Base-by-base conservation (phyloP, 2,329 filamentous ascomycete genomes). In the Hirsutella thompsonii region DNA sequence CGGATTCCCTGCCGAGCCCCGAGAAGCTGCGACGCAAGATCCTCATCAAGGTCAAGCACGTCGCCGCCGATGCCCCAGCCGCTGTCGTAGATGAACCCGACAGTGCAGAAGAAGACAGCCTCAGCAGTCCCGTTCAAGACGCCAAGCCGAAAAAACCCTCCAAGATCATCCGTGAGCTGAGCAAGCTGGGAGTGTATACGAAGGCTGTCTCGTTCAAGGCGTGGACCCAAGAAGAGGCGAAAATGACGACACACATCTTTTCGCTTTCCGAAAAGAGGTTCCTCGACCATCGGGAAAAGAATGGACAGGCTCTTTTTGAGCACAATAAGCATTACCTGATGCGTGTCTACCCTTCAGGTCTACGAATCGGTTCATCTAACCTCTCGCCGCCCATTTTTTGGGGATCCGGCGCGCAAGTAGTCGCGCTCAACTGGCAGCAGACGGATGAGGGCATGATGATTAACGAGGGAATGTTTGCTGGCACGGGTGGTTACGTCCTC, bases 361-460 rank as follows among this genome's bases (percentile, higher is more conserved):
- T 88, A 43, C 78, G 89, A 6, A 79, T 95, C 40, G 72, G 76
- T 45, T 94, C 86, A 0, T 92, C 85, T 1, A 96, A 95, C 55
- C 69, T 93, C 11, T 86, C 94, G 50, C 88, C 90, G 4, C 75
- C 79, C 1, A 71, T 81, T 3, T 92, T 89, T 60, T 95, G 89
- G 89, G 74, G 86, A 26, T 81, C 85, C 48, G 89, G 89, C 13
- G 81, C 93, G 3, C 89, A 95, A 60, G 81, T 95, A 50, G 87
- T 93, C 2, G 89, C 89, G 0, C 67, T 96, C 45, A 95, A 95
- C 62, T 96, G 89, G 86, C 89, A 96, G 60, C 81, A 80, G 46
- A 80, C 83, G 59, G 88, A 95, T 53, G 82, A 86, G 50, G 88
- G 86, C 26, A 93, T 93, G 81, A 95, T 95, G 90, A 72, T 94